These are phyloP conservation scores for Psilocybe cyanescens DNA, from an alignment of 768 basidiomycete species.

Conservation along the genomic window DNA sequence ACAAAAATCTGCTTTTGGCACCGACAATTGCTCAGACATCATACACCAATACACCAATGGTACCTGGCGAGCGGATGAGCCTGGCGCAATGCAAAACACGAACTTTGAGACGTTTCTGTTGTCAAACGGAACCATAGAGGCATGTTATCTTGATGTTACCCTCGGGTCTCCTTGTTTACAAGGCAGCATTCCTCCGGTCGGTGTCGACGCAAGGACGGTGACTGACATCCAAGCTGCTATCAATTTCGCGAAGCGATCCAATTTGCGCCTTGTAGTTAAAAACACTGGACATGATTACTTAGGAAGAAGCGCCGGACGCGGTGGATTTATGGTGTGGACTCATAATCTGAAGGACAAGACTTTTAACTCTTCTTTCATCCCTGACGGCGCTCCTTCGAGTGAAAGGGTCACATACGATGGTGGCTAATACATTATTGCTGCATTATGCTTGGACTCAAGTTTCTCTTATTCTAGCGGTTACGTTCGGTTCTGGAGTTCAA, in stretches of 20 bases:
- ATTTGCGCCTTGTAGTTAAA: slow-evolving; percentile 41
- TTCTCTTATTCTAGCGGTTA: slow-evolving; percentile 24
- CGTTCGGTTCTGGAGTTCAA: slow-evolving; percentile 46
- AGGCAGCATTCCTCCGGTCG: slow-evolving; percentile 44
- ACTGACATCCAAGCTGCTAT: slow-evolving; percentile 44
- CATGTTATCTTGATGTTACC: slow-evolving; percentile 52
- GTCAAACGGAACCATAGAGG: slow-evolving; percentile 50
- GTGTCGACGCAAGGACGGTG: slow-evolving; percentile 41
- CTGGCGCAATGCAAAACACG: slow-evolving; percentile 41
- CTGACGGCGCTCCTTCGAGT: slow-evolving; percentile 32
- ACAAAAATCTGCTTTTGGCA: slow-evolving; percentile 35
- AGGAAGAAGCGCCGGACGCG: slow-evolving; percentile 45
- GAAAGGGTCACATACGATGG: slow-evolving; percentile 20
- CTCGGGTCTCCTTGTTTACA: slow-evolving; percentile 44
- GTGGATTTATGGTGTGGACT: slow-evolving; percentile 45
- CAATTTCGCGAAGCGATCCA: slow-evolving; percentile 37
- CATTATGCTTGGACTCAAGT: background rate
- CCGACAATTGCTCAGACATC: slow-evolving; percentile 34
- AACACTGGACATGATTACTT: slow-evolving; percentile 48
- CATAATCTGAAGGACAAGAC: slow-evolving; percentile 37
- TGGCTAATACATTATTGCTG: background rate
- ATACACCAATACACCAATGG: slow-evolving; percentile 31
- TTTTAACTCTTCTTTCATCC: slow-evolving; percentile 31
- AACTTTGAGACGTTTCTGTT: slow-evolving; percentile 35
- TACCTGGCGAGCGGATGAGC: slow-evolving; percentile 41